Conservation (phyloP, 2,329 filamentous ascomycete species). For the Dactylellina cionopaga region DNA sequence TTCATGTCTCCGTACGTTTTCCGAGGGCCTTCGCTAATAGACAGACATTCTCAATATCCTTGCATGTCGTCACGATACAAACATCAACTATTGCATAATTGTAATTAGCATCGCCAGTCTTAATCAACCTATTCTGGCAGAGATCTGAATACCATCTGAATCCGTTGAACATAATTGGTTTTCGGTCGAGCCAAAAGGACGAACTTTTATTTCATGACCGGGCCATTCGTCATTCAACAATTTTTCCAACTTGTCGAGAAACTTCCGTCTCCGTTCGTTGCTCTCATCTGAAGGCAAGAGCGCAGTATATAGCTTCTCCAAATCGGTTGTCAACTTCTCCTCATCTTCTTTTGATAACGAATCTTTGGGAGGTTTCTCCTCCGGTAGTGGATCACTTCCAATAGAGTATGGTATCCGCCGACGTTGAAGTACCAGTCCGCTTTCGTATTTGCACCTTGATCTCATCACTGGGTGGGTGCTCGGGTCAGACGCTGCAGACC, state of each 20-base stretch:
- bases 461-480: constrained; percentile 74
- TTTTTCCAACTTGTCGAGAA: constrained; percentile 87
- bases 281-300: constrained; percentile 84
- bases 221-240: constrained; percentile 93
- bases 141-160: constrained; percentile 79
- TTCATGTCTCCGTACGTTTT: constrained; percentile 70
- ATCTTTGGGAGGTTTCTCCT: constrained; percentile 76
- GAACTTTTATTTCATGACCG: constrained; percentile 85
- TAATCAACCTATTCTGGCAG: constrained; percentile 13
- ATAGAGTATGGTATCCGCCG: constrained; percentile 91
- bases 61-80: constrained; percentile 92
- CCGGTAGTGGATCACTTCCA: constrained; percentile 80
- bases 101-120: too few species aligned
- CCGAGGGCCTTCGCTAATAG: constrained; percentile 86
- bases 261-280: constrained; percentile 75
- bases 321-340: constrained; percentile 78
- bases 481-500: constrained; percentile 89
- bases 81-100: constrained; percentile 97
- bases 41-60: constrained; percentile 87
- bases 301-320: constrained; percentile 83
- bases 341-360: constrained; percentile 78
- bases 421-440: constrained; percentile 79
- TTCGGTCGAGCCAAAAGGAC: constrained; percentile 97
- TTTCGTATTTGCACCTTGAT: constrained; percentile 86
- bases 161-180: constrained; percentile 94